A percentile compares a stretch with the other conserved stretches of the same genome.
Evolutionary conservation across 495 filamentous ascomycete genomes (phyloP).

Genomic region (Tuber magnatum): DNA sequence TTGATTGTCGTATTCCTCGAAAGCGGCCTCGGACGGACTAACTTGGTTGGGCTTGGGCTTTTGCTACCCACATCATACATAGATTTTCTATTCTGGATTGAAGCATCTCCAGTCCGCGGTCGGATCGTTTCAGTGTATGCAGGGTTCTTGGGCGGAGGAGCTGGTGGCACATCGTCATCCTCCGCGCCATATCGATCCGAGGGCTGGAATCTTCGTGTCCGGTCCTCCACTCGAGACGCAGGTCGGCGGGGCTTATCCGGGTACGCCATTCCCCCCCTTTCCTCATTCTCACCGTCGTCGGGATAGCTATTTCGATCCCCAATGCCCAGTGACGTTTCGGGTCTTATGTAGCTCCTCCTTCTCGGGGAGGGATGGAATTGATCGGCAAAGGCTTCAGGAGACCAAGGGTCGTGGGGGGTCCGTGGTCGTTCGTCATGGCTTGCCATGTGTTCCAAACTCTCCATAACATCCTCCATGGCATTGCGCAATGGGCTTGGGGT

Average conservation of each 20-base stretch:
- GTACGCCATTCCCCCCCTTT: slow-evolving; percentile 26
- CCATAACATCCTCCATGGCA: slow-evolving; percentile 98
- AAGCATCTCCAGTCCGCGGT: slow-evolving; percentile 46
- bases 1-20: slow-evolving; percentile 36
- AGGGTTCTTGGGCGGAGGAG: slow-evolving; percentile 55
- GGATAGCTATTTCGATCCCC: slow-evolving; percentile 52
- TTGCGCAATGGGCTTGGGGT: slow-evolving; percentile 87
- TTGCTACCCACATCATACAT: slow-evolving; percentile 62
- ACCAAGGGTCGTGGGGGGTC: slow-evolving; percentile 73
- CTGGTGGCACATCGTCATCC: slow-evolving; percentile 54
- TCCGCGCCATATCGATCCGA: slow-evolving; percentile 43
- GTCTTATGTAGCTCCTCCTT: slow-evolving; percentile 47
- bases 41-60: slow-evolving; percentile 35
- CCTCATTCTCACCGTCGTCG: slow-evolving; percentile 47
- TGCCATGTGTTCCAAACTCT: slow-evolving; percentile 84
- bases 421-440: slow-evolving; percentile 49
- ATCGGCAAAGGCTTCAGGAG: slow-evolving; percentile 76
- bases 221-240: slow-evolving; percentile 78
- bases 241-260: slow-evolving; percentile 27
- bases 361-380: slow-evolving; percentile 47
- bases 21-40: slow-evolving; percentile 36
- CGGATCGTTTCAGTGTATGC: slow-evolving; percentile 42
- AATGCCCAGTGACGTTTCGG: slow-evolving; percentile 68
- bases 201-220: slow-evolving; percentile 59
- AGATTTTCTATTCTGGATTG: slow-evolving; percentile 57